Base-by-base conservation (phyloP, 148 eudicot species). In the Dysphania ambrosioides region DNA sequence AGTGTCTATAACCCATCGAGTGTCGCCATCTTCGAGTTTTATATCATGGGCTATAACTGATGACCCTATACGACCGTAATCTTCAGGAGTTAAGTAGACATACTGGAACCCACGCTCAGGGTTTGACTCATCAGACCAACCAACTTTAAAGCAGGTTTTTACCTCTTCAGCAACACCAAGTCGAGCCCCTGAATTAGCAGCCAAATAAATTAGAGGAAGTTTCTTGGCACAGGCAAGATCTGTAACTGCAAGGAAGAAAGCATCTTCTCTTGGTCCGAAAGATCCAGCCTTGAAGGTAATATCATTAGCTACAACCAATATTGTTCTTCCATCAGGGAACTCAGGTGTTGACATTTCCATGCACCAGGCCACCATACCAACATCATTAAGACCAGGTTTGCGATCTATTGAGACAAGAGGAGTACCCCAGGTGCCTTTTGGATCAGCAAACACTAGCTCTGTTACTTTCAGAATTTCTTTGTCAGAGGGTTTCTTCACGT, bases 121-220 rank as follows among this genome's bases (percentile, higher is more conserved):
- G 79, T 76, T 88, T 19, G 86, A 83, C 72, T 92, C 97, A 72
- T 96, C 91, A 1, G 88, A 84, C 99, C 99, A 96, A 23, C 97
- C 99, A 30, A 92, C 94, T 86, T 86, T 92, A 73, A 96, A 96
- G 86, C 99, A 92, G n/a, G 90, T 79, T 77, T 88, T 92, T 9
- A 96, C 93, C 82, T 96, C 99, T 80, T 96, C 99, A 0, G 99
- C 97, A 36, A 89, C 97, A 53, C 97, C 99, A 24, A 96, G 88
- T 15, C 99, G 89, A 61, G 99, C 99, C 23, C 99, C 99, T 4
- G 99, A 96, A 79, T 96, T 96, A 29, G 97, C 99, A 2, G 99
- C 97, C 80, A 96, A 76, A 79, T 96, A 96, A 62, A 96, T 88
- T 10, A 96, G 94, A 63, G 99, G 99, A 63, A 96, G 75, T 79